A percentile compares a stretch with the other conserved stretches of the same genome.
phyloP scores from a whole-genome alignment of 1,284 basidiomycete species.

The Leccinum idahoense region DNA sequence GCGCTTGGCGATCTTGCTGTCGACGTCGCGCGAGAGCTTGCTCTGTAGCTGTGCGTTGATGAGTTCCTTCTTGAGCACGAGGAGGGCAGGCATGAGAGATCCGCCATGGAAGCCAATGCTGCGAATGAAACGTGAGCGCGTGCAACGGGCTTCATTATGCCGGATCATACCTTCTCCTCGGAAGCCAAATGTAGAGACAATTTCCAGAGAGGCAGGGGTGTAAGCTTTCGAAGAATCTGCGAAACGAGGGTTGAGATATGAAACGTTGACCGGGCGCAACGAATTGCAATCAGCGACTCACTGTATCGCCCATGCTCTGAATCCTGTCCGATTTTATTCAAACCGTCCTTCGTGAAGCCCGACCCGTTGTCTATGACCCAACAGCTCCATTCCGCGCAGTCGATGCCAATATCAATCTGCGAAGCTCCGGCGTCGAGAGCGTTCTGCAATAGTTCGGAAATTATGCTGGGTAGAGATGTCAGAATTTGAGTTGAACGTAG shows the following conservation, averaged over 20 bases:
- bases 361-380: slow-evolving; percentile 80
- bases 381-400: slow-evolving; percentile 69
- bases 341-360: slow-evolving; percentile 62
- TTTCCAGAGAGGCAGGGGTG: slow-evolving; percentile 41
- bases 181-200: slow-evolving; percentile 74
- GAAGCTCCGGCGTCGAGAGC: slow-evolving; percentile 66
- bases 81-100: slow-evolving; percentile 68
- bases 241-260: background rate
- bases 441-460: slow-evolving; percentile 84
- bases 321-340: slow-evolving; percentile 50
- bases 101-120: slow-evolving; percentile 82
- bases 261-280: background rate
- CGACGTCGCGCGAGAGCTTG: slow-evolving; percentile 93
- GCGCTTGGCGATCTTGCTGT: slow-evolving; percentile 94
- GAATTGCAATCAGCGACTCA: slow-evolving; percentile 32
- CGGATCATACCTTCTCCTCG: slow-evolving; percentile 73
- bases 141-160: slow-evolving; percentile 4
- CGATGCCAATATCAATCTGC: slow-evolving; percentile 59
- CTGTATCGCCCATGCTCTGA: slow-evolving; percentile 59
- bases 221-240: slow-evolving; percentile 74
- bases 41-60: slow-evolving; percentile 96
- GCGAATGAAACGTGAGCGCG: slow-evolving; percentile 6
- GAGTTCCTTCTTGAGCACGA: slow-evolving; percentile 96
- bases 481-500: slow-evolving; percentile 81
- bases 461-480: slow-evolving; percentile 71